These are phyloP conservation scores for Puccinia hordei DNA, from an alignment of 1,284 basidiomycete species.

Conservation along the genomic window DNA sequence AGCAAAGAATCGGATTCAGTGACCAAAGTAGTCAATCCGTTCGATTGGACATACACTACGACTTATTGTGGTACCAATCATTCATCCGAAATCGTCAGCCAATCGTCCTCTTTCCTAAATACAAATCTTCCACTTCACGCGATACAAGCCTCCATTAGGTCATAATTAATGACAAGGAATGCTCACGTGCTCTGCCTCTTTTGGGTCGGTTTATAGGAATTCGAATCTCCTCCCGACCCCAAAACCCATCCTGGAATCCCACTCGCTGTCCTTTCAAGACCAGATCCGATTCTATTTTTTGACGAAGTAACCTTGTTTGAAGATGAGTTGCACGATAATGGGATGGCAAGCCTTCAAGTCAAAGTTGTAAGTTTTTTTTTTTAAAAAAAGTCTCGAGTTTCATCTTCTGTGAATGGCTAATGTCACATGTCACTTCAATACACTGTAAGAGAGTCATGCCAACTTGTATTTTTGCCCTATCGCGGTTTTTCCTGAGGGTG, in stretches of 20 bases:
- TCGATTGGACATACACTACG: slow-evolving; percentile 98
- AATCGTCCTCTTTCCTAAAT: neutral
- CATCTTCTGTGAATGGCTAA: neutral
- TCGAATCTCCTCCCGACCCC: slow-evolving; percentile 20
- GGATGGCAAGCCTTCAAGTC: slow-evolving; percentile 76
- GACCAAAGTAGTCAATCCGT: slow-evolving; percentile 70
- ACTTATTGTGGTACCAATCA: slow-evolving; percentile 71
- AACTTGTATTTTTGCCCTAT: slow-evolving; percentile 86
- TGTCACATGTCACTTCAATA: neutral
- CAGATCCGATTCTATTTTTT: slow-evolving; percentile 84
- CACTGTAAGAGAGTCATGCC: slow-evolving; percentile 86
- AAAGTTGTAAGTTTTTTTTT: slow-evolving; percentile 67
- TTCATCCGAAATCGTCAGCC: slow-evolving; percentile 27
- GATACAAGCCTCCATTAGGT: neutral
- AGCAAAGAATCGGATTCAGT: slow-evolving; percentile 32
- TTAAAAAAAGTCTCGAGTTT: neutral
- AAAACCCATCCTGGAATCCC: slow-evolving; percentile 65
- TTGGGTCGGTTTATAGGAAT: slow-evolving; percentile 40
- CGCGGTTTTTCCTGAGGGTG: slow-evolving; percentile 88
- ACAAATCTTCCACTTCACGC: neutral
- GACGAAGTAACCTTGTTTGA: slow-evolving; percentile 89
- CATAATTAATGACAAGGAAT: slow-evolving; percentile 50
- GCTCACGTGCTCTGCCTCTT: neutral
- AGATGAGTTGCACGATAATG: slow-evolving; percentile 92
- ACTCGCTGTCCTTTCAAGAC: slow-evolving; percentile 76